Evolutionary conservation across 495 filamentous ascomycete species (phyloP), one percentile per base, ranked within the genome.

Genomic region (Xylona heveae): DNA sequence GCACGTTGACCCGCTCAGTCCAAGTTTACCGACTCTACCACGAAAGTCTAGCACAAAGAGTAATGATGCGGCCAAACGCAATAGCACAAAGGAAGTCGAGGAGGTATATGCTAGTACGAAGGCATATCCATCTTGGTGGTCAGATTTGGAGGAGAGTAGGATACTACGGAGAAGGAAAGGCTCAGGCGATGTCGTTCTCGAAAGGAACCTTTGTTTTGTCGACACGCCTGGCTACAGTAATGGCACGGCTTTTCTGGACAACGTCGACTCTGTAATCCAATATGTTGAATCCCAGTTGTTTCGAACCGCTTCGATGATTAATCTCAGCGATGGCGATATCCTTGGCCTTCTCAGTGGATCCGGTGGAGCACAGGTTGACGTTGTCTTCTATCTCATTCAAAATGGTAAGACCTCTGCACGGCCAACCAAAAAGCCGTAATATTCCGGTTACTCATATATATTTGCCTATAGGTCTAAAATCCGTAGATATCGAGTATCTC

Each of bases 41-140:
- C 28, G 33, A 19, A 47, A 49, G 24, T 48, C 47, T 28, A 52
- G 52, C 41, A 38, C 51, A 23, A 55, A 48, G 19, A 38, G 39
- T 45, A 38, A 50, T 40, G 29, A 52, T 42, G 39, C 44, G 35
- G 36, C 42, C 32, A 30, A 48, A 27, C 27, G 35, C 19, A 48
- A 24, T 24, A 40, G 48, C 18, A 75, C 65, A 28, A 44, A 46
- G 28, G 39, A 56, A 10, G 72, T 88, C 33, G 72, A 69, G 6
- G 90, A 94, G 49, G 71, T 93, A 9, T 77, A 78, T 53, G 90
- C 88, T 28, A 94, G 85, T 45, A 94, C 88, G 9, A 78, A 78
- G 43, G 67, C 88, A 34, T 93, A 91, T 53, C 88, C 90, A 2
- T 49, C 69, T 22, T 95, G 88, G 88, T 94, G 82, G 82, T 76